Evolutionary conservation across 2,329 filamentous ascomycete species (phyloP), one percentile per base, ranked within the genome.

Genomic region (Domatiomyces catenatus): DNA sequence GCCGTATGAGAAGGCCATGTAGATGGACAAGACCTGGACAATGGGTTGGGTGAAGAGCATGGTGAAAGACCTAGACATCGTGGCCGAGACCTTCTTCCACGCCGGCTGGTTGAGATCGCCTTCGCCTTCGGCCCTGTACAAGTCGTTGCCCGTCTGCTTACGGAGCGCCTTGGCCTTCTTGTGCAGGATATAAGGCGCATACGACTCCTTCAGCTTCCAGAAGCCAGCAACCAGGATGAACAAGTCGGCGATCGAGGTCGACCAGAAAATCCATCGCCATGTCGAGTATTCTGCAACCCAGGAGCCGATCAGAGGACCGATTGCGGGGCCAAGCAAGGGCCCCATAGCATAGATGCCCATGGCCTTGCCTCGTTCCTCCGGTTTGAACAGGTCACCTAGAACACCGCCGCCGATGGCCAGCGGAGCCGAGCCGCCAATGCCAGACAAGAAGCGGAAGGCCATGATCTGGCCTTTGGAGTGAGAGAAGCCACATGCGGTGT

Each of bases 291-390:
- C 65, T 1, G 76, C 70, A 26, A 83, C 75, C 60, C 78, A 82
- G 1, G 75, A 78, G 17, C 79, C 79, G 1, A 74, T 72, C 1
- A 83, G 76, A 1, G 80, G 80, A 0, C 79, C 80, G 19, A 80
- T 65, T 4, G 75, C 3, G 43, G 60, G 60, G 42, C 60, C 60
- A 15, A 62, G 58, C 15, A 62, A 47, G 48, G 59, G 59, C 12
- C 58, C 59, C 57, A 60, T 51, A 12, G 55, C 58, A 42, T 60
- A 61, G 18, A 61, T 44, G 52, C 56, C 57, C 54, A 59, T 59
- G 10, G 58, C 59, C 48, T 56, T 59, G 15, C 60, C 60, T 52
- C 59, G 57, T 42, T 61, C 56, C 54, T 61, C 58, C 6, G 59
- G 59, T 44, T 58, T 58, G 54, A 60, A 60, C 42, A 56, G 57